phyloP scores from a whole-genome alignment of 352 stramenopile genomes.

The Elongisporangium anandrum region DNA sequence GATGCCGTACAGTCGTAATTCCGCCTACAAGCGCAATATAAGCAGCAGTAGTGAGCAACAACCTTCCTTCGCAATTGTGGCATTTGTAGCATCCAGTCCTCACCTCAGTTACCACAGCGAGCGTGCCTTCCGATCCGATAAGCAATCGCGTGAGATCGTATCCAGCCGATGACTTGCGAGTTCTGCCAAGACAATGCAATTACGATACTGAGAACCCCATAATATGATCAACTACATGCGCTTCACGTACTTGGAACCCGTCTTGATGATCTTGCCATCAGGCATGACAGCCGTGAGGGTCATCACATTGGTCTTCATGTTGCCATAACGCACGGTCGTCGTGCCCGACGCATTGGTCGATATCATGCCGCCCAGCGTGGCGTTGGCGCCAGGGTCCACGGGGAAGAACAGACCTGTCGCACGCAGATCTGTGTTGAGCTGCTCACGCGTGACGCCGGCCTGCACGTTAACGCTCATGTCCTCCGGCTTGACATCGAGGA shows the following conservation, averaged over 20 bases:
- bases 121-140: constrained; percentile 94
- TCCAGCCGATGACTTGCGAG: constrained; percentile 95
- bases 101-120: constrained; percentile 93
- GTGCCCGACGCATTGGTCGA: constrained; percentile 88
- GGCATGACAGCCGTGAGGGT: constrained; percentile 90
- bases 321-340: constrained; percentile 91
- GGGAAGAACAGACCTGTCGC: constrained; percentile 93
- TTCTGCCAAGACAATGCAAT: constrained; percentile 24
- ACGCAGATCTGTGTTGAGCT: constrained; percentile 87
- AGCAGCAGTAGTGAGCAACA: not conserved
- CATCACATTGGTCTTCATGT: constrained; percentile 97
- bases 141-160: constrained; percentile 96
- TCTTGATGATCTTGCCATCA: constrained; percentile 86
- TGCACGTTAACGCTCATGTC: constrained; percentile 92
- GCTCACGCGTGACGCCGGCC: constrained; percentile 91
- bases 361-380: constrained; percentile 95
- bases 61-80: no score
- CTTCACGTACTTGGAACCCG: constrained; percentile 71
- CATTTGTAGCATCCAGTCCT: not conserved
- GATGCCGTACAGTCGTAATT: constrained; percentile 90
- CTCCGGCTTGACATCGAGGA: constrained; percentile 58
- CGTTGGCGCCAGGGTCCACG: constrained; percentile 96
- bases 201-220: no score
- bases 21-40: constrained; percentile 26
- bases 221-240: no score